Evolutionary conservation across 2,329 filamentous ascomycete genomes (phyloP).

Genomic region (Chaetomiaceae sp.): DNA sequence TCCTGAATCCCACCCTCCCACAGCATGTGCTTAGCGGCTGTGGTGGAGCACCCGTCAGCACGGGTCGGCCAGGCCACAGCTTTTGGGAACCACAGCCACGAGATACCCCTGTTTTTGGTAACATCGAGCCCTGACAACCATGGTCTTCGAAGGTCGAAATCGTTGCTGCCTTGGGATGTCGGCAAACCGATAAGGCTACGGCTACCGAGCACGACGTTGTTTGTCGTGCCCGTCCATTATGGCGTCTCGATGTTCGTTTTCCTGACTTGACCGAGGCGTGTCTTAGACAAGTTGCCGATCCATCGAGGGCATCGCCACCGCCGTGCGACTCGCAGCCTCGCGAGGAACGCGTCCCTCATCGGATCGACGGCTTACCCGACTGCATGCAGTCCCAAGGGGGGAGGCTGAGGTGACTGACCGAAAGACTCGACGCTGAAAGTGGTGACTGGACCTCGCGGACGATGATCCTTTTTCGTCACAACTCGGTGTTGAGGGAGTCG

Average conservation of each 20-base stretch:
- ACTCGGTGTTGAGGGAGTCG: slow-evolving; percentile 4
- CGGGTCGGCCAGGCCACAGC: slow-evolving; percentile 5
- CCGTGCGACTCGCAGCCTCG: not conserved
- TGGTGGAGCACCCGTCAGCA: slow-evolving; percentile 15
- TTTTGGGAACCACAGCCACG: slow-evolving; percentile 12
- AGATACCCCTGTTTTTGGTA: slow-evolving; percentile 7
- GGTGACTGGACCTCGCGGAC: not conserved
- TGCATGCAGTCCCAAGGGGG: not conserved
- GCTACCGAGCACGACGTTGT: too few relatives aligned
- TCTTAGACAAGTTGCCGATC: not conserved
- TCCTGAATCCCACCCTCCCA: too few relatives aligned
- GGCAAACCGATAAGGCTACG: not conserved
- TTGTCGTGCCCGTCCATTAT: not conserved
- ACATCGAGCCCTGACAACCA: not conserved
- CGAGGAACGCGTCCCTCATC: not conserved
- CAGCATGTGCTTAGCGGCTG: too few relatives aligned
- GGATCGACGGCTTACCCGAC: not conserved
- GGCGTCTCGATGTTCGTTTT: not conserved
- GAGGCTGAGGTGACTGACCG: not conserved
- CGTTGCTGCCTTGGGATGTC: slow-evolving; percentile 18
- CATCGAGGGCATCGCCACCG: too few relatives aligned
- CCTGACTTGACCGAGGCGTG: too few relatives aligned
- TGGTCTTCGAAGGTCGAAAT: not conserved
- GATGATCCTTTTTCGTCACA: slow-evolving; percentile 4
- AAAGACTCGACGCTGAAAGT: slow-evolving; percentile 5